Evolutionary conservation across 176 grass and related monocot genomes (phyloP).

Genomic region (Zoysia japonica): DNA sequence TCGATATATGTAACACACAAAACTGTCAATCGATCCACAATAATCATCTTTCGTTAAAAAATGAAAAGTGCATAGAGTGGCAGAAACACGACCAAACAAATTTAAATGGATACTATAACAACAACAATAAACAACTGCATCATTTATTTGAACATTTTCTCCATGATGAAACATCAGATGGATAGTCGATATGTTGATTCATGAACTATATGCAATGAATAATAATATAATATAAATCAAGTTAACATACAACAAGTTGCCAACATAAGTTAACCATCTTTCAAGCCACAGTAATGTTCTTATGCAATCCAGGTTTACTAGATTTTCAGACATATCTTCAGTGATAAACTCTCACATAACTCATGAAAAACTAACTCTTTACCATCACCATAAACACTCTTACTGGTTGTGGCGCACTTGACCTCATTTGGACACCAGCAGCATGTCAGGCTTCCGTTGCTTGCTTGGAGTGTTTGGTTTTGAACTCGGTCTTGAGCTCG

Average conservation of each 20-base stretch:
- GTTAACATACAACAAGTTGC: slow-evolving; percentile 46
- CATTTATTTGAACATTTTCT: slow-evolving; percentile 5
- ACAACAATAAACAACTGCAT: background rate
- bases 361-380: slow-evolving; percentile 28
- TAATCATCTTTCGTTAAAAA: background rate
- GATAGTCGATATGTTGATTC: slow-evolving; percentile 31
- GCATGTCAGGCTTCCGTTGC: slow-evolving; percentile 40
- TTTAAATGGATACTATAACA: slow-evolving; percentile 17
- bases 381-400: slow-evolving; percentile 22
- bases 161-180: slow-evolving; percentile 11
- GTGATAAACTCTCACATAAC: background rate
- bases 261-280: slow-evolving; percentile 29
- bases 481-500: slow-evolving; percentile 61
- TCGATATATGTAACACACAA: background rate
- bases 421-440: slow-evolving; percentile 67
- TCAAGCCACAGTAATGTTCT: slow-evolving; percentile 19
- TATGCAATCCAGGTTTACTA: background rate
- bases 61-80: background rate
- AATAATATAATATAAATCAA: slow-evolving; percentile 38
- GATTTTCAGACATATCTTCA: slow-evolving; percentile 7
- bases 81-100: slow-evolving; percentile 18
- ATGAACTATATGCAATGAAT: slow-evolving; percentile 48
- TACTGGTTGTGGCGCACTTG: slow-evolving; percentile 6
- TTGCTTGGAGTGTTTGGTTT: slow-evolving; percentile 91
- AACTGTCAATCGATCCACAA: background rate